A percentile compares a stretch with the other conserved stretches of the same genome.
Evolutionary conservation across 1,284 basidiomycete genomes (phyloP).

Genomic region (Fomitopsis palustris): DNA sequence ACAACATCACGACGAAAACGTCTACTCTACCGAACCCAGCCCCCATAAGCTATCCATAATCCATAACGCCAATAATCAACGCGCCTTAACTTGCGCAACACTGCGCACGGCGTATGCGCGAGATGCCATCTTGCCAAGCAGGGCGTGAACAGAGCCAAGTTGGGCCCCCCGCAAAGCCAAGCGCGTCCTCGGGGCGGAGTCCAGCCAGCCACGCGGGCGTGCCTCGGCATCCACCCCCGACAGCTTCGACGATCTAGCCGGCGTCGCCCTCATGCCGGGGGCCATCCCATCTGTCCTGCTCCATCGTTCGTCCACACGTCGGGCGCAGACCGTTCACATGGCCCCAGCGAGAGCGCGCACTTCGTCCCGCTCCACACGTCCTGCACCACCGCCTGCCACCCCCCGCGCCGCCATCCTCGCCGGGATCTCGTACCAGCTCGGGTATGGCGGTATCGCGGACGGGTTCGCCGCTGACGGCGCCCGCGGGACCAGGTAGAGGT

Average conservation of each 20-base stretch:
- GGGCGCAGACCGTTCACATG: not conserved
- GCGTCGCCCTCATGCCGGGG: not conserved
- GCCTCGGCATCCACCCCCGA: too few relatives aligned
- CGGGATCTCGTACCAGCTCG: slow-evolving; percentile 34
- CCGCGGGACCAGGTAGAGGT: slow-evolving; percentile 45
- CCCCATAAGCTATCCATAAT: not conserved
- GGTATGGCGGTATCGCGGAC: slow-evolving; percentile 38
- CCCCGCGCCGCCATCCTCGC: slow-evolving; percentile 25
- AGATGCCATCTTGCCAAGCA: not conserved
- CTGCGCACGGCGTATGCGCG: not conserved
- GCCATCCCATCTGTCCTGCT: not conserved
- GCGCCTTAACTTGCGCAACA: not conserved
- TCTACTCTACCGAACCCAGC: not conserved
- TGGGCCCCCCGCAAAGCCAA: slow-evolving; percentile 22
- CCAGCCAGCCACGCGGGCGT: not conserved
- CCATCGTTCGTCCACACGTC: not conserved
- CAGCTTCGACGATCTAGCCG: not conserved
- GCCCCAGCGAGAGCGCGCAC: not conserved
- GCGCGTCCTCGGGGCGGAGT: not conserved
- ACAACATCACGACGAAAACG: not conserved
- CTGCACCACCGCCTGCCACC: slow-evolving; percentile 24
- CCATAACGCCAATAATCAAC: slow-evolving; percentile 1
- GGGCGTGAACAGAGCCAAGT: slow-evolving; percentile 21
- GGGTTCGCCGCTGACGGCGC: not conserved
- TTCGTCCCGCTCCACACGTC: not conserved